These are phyloP conservation scores for Hanseniaspora mollemarum DNA, from an alignment of 805 yeast species.

Conservation along the genomic window DNA sequence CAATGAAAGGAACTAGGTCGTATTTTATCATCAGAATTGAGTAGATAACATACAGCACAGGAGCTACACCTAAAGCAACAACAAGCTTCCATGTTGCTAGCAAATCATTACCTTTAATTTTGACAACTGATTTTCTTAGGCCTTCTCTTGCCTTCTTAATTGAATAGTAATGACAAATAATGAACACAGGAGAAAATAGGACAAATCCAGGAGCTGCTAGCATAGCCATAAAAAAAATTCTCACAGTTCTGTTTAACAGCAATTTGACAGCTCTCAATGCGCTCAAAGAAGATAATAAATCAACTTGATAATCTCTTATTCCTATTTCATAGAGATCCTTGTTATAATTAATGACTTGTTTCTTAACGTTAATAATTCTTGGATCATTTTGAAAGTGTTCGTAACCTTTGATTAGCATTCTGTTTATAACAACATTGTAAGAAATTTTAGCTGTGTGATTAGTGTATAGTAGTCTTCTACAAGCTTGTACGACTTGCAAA, in stretches of 20 bases:
- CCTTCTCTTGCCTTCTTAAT: constrained; percentile 64
- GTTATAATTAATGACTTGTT: constrained; percentile 61
- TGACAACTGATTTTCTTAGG: constrained; percentile 75
- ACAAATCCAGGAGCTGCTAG: constrained; percentile 81
- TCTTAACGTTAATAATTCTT: constrained; percentile 46
- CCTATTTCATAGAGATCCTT: constrained; percentile 50
- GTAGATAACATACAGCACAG: constrained; percentile 69
- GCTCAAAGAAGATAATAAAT: constrained; percentile 41
- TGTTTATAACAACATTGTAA: constrained; percentile 77
- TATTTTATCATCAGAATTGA: constrained; percentile 46
- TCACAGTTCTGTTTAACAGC: constrained; percentile 45
- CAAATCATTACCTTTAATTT: constrained; percentile 84
- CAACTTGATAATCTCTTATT: constrained; percentile 50
- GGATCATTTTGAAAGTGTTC: constrained; percentile 57
- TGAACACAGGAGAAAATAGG: constrained; percentile 78
- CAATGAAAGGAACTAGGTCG: constrained; percentile 15
- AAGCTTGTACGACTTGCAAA: constrained; percentile 79
- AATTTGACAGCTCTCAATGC: constrained; percentile 41
- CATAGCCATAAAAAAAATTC: constrained; percentile 44
- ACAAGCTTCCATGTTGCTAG: constrained; percentile 95
- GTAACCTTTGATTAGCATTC: constrained; percentile 76
- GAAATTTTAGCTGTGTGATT: constrained; percentile 61
- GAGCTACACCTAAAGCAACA: constrained; percentile 80
- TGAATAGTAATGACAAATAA: constrained; percentile 65
- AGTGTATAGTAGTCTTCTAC: constrained; percentile 48